Base-by-base conservation (phyloP, 306 rosid species). In the Fragaria nilgerrensis region DNA sequence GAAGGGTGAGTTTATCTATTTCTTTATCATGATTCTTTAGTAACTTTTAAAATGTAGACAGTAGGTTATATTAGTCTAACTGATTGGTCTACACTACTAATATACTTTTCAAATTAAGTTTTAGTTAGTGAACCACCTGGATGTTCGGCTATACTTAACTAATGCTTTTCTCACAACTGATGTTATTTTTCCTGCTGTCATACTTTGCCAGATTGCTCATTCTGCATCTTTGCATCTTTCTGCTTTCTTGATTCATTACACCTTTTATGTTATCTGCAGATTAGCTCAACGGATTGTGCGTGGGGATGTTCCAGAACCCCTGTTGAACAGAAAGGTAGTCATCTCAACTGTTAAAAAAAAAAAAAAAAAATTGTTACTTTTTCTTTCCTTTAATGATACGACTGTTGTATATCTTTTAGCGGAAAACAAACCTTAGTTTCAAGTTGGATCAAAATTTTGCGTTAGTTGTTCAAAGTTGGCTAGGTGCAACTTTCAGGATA, bases 261-360 rank as follows among this genome's bases (percentile, higher is more conserved):
- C 45, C 58, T 43, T 27, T 6, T 19, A 19, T 61, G 6, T 17
- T 44, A 25, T 61, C 29, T 88, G 67, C 92, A 96, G 99, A 86
- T 88, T 96, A 88, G 97, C 98, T 88, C 98, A 96, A 82, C 88
- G 96, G 29, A 96, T 96, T 73, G 92, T 95, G 77, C 94, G 97
- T 12, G 99, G 98, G 41, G 99, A 96, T 87, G 98, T 96, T 85
- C 98, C 98, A 27, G 98, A 96, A 81, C 98, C 98, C 22, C 75
- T 95, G 86, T 78, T 92, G 88, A 95, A 92, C 48, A 78, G 99
- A 47, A 92, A 90, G 99, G 99, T 91, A 76, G 62, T 74, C 43
- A 37, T 74, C 66, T 39, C 67, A 47, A 22, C 52, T 78, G 6
- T 39, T 7, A 5, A 39, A 39, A 39, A 39, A 39, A 5, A 37